A percentile compares a stretch with the other conserved stretches of the same genome.
phyloP scores from a whole-genome alignment of 148 eudicot genomes.

The Amaranthus palmeri region DNA sequence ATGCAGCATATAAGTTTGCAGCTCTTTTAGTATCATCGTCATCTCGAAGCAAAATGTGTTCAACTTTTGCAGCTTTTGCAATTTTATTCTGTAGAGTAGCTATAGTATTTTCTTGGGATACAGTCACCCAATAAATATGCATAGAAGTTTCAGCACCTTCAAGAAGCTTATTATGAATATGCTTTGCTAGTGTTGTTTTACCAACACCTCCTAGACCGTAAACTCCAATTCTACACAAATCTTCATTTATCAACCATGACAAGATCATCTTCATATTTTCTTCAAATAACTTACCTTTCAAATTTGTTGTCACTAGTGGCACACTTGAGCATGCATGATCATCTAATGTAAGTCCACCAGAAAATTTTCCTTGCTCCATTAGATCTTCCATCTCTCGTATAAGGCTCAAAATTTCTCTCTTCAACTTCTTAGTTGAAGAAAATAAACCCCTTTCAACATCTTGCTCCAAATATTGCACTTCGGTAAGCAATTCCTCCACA shows the following conservation, averaged over 20 bases:
- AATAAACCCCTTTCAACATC: background rate
- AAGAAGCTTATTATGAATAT: constrained; percentile 14
- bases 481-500: constrained; percentile 11
- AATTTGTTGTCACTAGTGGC: constrained; percentile 14
- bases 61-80: constrained; percentile 13
- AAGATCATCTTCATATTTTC: constrained; percentile 11
- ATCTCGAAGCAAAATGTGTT: background rate
- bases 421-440: constrained; percentile 11
- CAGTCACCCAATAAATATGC: constrained; percentile 17
- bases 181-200: constrained; percentile 17
- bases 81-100: background rate
- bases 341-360: constrained; percentile 12
- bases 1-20: background rate
- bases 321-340: constrained; percentile 19
- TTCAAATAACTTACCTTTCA: constrained; percentile 11
- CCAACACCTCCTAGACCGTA: constrained; percentile 19
- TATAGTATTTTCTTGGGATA: constrained; percentile 5
- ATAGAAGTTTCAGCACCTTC: background rate
- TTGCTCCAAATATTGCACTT: constrained; percentile 7
- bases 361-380: constrained; percentile 12
- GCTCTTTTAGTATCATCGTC: constrained; percentile 8
- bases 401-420: constrained; percentile 6
- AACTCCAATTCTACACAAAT: constrained; percentile 9
- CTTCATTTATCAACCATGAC: constrained; percentile 6
- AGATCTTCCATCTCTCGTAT: constrained; percentile 9